Base-by-base conservation (phyloP, 2,329 filamentous ascomycete genomes). In the Alternaria sp. region DNA sequence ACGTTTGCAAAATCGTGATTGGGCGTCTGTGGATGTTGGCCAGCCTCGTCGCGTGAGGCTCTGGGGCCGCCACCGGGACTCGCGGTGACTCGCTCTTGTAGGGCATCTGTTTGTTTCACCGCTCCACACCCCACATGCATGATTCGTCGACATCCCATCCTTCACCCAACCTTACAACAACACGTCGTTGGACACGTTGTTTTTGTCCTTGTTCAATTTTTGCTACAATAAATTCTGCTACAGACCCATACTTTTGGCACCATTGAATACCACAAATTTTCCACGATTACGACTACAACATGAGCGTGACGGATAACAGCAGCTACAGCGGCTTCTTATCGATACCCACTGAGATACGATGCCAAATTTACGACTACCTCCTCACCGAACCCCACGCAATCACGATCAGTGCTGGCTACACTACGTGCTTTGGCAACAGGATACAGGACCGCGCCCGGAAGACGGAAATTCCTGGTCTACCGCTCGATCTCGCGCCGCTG, bases 311-410 rank as follows among this genome's bases (percentile, higher is more conserved):
- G 11, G 45, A 61, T 15, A 56, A 46, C 18, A 56, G 49, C 53
- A 43, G 44, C 15, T 60, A 66, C 49, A 67, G 69, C 41, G 68
- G 63, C 41, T 67, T 74, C 44, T 64, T 73, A 20, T 65, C 66
- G 7, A 53, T 83, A 14, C 81, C 81, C 5, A 72, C 77, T 20
- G 81, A 83, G 70, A 66, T 83, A 23, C 77, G 81, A 47, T 80
- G 82, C 41, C 71, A 77, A 15, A 82, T 83, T 54, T 83, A 83
- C 72, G 74, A 78, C 33, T 78, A 78, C 60, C 76, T 79, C 18
- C 73, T 82, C 23, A 70, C 75, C 60, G 78, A 81, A 58, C 65
- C 71, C 30, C 71, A 77, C 26, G 65, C 68, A 15, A 75, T 82
- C 30, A 82, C 81, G 15, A 77, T 83, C n/a, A 75, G 78, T 50